Percentiles rank a stretch among this genome's conserved stretches.
These are phyloP conservation scores for Aspergillus egyptiacus DNA, from an alignment of 495 filamentous ascomycete genomes.

Conservation along the genomic window DNA sequence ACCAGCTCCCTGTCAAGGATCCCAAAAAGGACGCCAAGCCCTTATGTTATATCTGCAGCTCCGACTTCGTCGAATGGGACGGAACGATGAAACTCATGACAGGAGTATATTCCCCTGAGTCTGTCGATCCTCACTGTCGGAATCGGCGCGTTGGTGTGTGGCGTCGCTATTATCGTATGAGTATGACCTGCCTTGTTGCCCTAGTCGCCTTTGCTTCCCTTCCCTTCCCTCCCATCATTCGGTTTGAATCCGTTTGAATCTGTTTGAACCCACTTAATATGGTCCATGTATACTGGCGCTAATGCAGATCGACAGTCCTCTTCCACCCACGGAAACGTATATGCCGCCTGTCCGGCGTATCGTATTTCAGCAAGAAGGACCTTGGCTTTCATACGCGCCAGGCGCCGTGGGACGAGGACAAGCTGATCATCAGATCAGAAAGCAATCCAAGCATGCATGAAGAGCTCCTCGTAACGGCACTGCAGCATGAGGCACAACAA, in stretches of 20 bases:
- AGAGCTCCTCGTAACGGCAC: background rate
- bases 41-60: background rate
- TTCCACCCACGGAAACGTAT: background rate
- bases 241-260: no score
- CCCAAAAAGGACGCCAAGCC: background rate
- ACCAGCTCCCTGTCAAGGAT: no score
- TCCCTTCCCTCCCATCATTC: no score
- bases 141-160: no score
- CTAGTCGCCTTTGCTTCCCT: no score
- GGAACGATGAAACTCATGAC: background rate
- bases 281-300: no score
- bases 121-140: no score
- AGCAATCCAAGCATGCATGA: background rate
- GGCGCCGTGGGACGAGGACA: conserved; percentile 1
- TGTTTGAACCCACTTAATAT: no score
- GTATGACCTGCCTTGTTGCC: background rate
- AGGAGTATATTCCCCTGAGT: background rate
- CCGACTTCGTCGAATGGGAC: no score
- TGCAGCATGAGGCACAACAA: background rate
- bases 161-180: background rate
- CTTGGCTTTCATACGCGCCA: background rate
- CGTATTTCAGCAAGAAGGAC: background rate
- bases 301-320: background rate
- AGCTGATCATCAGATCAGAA: background rate
- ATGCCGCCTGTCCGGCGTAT: conserved; percentile 1